Conservation (phyloP, 306 rosid species). For the Heteromeles arbutifolia region DNA sequence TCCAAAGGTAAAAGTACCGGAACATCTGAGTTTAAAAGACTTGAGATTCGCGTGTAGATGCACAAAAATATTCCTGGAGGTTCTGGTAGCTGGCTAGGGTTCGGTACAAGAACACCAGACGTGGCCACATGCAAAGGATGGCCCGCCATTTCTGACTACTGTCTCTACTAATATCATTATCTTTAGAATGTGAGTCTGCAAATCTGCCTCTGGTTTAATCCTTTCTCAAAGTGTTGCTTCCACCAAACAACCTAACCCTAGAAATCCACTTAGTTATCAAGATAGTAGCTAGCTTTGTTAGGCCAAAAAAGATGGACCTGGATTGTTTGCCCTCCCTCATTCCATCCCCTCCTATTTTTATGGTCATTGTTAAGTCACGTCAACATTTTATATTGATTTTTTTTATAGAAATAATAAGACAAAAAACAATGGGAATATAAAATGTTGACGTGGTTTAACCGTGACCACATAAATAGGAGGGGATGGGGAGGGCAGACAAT, state of each 20-base stretch:
- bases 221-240: neutral
- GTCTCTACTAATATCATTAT: constrained; percentile 16
- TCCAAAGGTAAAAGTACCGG: neutral
- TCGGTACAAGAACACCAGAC: constrained; percentile 26
- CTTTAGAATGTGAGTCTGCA: neutral
- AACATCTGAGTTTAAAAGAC: neutral
- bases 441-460: too few species aligned
- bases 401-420: too few species aligned
- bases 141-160: constrained; percentile 26
- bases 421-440: too few species aligned
- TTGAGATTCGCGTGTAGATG: neutral
- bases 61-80: neutral
- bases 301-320: neutral
- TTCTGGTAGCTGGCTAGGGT: neutral
- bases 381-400: too few species aligned
- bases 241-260: constrained; percentile 5
- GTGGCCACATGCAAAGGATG: constrained; percentile 21
- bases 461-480: too few species aligned
- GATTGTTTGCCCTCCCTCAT: too few species aligned
- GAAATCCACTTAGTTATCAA: constrained; percentile 3
- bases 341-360: too few species aligned
- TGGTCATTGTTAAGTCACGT: too few species aligned
- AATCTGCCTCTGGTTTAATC: neutral
- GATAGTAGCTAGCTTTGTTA: neutral
- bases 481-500: too few species aligned